Base-by-base conservation (phyloP, 805 yeast genomes). In the Alloascoidea hylecoeti region DNA sequence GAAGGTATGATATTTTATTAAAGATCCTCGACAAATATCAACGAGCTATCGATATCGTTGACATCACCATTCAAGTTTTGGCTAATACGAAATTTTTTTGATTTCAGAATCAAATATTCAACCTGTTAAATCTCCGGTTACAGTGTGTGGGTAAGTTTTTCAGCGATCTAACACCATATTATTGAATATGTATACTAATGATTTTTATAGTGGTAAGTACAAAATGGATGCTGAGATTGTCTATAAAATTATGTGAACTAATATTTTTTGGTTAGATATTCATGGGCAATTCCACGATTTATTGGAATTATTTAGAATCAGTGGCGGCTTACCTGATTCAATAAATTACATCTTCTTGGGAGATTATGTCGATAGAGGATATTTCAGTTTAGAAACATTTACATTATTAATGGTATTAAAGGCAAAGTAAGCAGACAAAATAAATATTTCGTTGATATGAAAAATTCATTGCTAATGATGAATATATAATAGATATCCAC, bases 221-320 rank as follows among this genome's bases (percentile, higher is more conserved):
- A n/a, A n/a, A n/a, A n/a, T n/a, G n/a, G n/a, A n/a, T n/a, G n/a
- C n/a, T n/a, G n/a, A n/a, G n/a, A n/a, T n/a, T n/a, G n/a, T n/a
- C n/a, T n/a, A n/a, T n/a, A n/a, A n/a, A n/a, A n/a, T n/a, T n/a
- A n/a, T n/a, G n/a, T n/a, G n/a, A n/a, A n/a, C n/a, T n/a, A n/a
- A n/a, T n/a, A 9, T 23, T 23, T 23, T 23, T 23, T 23, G 9
- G 9, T 9, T n/a, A 53, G 98, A 89, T 60, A 92, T 89, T 49
- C 98, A 89, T 58, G 98, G 98, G 3, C 98, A 89, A 57, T 89
- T 89, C 57, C 97, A 89, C 55, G 98, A 89, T 57, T 66, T 89
- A 43, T 61, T 89, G 44, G 96, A 92, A 56, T 66, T 89, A 17
- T 92, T 92, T 58, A 67, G 94, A 47, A 79, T 88, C 9, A 72